Evolutionary conservation across 805 yeast genomes (phyloP).

Genomic region (Yarrowia sp.): DNA sequence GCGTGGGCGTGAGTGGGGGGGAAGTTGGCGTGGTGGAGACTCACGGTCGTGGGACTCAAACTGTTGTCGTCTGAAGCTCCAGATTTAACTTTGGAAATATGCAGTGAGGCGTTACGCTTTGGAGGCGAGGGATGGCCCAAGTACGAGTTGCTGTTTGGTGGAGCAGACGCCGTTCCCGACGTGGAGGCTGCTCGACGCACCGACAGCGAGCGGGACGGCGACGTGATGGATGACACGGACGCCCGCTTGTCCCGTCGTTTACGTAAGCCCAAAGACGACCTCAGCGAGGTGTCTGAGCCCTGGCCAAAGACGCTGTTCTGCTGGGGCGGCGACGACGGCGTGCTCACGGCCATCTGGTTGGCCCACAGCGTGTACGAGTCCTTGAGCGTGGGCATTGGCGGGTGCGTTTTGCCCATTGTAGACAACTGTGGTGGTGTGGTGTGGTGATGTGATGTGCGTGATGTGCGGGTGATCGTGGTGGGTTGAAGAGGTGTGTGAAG

Average conservation of each 20-base stretch:
- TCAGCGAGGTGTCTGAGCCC: constrained; percentile 1
- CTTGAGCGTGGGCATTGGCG: constrained; percentile 29
- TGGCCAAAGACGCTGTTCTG: constrained; percentile 14
- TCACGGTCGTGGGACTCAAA: neutral
- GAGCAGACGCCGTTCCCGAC: no score
- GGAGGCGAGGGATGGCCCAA: constrained; percentile 25
- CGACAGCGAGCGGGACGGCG: constrained; percentile 10
- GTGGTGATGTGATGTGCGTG: neutral
- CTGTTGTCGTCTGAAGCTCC: neutral
- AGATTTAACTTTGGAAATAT: constrained; percentile 16
- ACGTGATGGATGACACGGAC: constrained; percentile 15
- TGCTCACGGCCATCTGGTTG: constrained; percentile 30
- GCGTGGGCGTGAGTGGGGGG: neutral
- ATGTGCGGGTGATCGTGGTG: neutral
- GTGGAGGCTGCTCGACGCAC: neutral
- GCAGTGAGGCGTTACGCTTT: constrained; percentile 23
- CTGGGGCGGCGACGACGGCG: constrained; percentile 24
- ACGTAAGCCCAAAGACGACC: constrained; percentile 5
- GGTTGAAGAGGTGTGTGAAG: neutral
- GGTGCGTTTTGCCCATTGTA: constrained; percentile 5
- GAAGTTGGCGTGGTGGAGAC: neutral
- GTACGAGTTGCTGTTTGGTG: no score
- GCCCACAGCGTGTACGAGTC: constrained; percentile 35
- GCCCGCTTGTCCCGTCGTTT: constrained; percentile 17
- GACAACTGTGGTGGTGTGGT: neutral